These are phyloP conservation scores for Lecanicillium sp. DNA, from an alignment of 2,329 filamentous ascomycete species.

Conservation along the genomic window DNA sequence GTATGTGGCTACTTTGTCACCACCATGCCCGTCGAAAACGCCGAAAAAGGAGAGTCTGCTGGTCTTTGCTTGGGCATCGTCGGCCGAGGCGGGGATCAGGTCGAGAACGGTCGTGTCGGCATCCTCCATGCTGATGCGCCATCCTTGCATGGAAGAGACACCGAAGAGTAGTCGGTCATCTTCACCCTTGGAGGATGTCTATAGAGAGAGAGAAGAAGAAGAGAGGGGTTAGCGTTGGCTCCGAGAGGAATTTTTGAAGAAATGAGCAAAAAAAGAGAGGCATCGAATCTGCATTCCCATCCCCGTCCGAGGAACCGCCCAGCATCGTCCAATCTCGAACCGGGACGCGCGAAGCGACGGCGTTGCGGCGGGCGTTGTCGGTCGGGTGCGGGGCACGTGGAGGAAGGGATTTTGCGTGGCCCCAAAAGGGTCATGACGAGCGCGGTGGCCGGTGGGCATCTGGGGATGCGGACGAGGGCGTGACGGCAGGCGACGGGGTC, in stretches of 20 bases:
- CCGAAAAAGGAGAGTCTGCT: constrained; percentile 90
- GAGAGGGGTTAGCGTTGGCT: not conserved
- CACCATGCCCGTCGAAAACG: constrained; percentile 95
- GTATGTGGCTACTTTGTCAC: constrained; percentile 92
- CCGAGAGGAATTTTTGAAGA: no score
- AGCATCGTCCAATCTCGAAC: no score
- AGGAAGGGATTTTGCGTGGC: constrained; percentile 10
- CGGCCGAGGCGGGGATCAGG: constrained; percentile 55
- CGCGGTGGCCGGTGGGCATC: no score
- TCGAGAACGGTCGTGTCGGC: constrained; percentile 86
- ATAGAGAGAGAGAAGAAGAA: constrained; percentile 9
- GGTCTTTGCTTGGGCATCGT: constrained; percentile 47
- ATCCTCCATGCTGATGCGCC: constrained; percentile 99
- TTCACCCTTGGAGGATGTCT: constrained; percentile 84
- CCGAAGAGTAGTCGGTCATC: constrained; percentile 92
- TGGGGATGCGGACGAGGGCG: no score
- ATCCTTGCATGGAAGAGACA: constrained; percentile 98
- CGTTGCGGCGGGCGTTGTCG: constrained; percentile 3
- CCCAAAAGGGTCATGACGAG: no score
- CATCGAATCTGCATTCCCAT: no score
- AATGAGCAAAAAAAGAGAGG: no score
- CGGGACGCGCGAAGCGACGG: not conserved
- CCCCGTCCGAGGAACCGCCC: no score
- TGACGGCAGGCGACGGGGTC: no score
- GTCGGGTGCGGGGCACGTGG: constrained; percentile 8